Conservation (phyloP, 495 filamentous ascomycete species). For the Cenococcum geophilum region DNA sequence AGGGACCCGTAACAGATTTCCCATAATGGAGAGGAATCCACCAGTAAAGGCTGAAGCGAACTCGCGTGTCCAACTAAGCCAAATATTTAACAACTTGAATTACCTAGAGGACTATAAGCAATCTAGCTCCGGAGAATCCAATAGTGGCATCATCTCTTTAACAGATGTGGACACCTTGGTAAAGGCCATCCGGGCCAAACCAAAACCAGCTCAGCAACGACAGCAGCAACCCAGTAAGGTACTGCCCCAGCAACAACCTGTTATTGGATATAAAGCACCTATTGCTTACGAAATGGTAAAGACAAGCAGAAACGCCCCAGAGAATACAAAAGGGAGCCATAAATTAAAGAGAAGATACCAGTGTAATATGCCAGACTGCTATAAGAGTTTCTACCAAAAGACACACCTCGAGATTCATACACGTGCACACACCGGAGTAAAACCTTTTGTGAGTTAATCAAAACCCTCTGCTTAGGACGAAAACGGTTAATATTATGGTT, state of each 20-base stretch:
- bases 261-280: slow-evolving; percentile 3
- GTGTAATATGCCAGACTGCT: slow-evolving; percentile 69
- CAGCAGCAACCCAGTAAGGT: slow-evolving; percentile 27
- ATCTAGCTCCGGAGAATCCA: slow-evolving; percentile 17
- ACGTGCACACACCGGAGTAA: slow-evolving; percentile 82
- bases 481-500: slow-evolving; percentile 10
- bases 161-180: slow-evolving; percentile 87
- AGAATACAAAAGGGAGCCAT: slow-evolving; percentile 14
- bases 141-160: slow-evolving; percentile 51
- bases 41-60: slow-evolving; percentile 36
- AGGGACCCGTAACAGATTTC: slow-evolving; percentile 18
- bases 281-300: slow-evolving; percentile 11
- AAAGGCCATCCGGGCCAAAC: slow-evolving; percentile 79
- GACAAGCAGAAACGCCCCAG: slow-evolving; percentile 5
- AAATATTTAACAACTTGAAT: slow-evolving; percentile 27
- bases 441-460: slow-evolving; percentile 69
- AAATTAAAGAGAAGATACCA: slow-evolving; percentile 59
- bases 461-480: neutral
- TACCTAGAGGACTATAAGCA: slow-evolving; percentile 17
- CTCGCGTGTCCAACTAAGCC: slow-evolving; percentile 34
- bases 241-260: slow-evolving; percentile 12
- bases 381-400: slow-evolving; percentile 83
- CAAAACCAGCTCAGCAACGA: slow-evolving; percentile 38
- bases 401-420: slow-evolving; percentile 91
- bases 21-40: slow-evolving; percentile 28